Evolutionary conservation across 768 basidiomycete species (phyloP), one percentile per base, ranked within the genome.

Genomic region (Asterophora parasitica): DNA sequence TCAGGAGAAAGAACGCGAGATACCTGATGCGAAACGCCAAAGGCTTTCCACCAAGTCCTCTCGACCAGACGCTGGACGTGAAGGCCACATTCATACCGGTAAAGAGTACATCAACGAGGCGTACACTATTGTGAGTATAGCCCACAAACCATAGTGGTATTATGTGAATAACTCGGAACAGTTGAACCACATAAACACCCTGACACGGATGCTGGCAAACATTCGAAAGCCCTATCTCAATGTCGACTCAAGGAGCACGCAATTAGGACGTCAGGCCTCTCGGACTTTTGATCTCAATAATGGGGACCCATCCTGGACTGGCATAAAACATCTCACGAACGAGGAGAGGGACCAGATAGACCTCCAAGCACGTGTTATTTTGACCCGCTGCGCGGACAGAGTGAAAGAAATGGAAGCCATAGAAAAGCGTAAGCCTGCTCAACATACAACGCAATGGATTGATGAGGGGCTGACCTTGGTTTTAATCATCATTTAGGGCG

Each of bases 261-360:
- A 81, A 10, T 62, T 77, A 38, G 65, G 72, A 16, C 78, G 81
- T 23, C 79, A 79, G 57, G 61, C 72, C 12, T 65, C 67, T 33
- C 75, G 77, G 36, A 76, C 63, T 36, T 66, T 88, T 46, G 83
- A 90, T 67, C 59, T 88, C 10, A 66, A 59, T 38, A 61, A 59
- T 32, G 67, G 61, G 17, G 69, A 69, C 44, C 61, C 76, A 39
- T 69, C 73, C 37, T 89, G 85, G 86, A 64, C 74, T 13, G 76
- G 77, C 44, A 71, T 90, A 43, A 80, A 78, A 52, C 71, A 84
- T 58, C 76, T 99, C 5, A 82, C 82, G 7, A 93, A 97, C 61
- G 82, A 90, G 53, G 94, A 99, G 64, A 76, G 94, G 51, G 94
- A 97, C 67, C 92, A 96, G 68, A 89, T 99, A 44, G 96, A 99